phyloP scores from a whole-genome alignment of 2,329 filamentous ascomycete species.

The Penicillium psychrosexuale region DNA sequence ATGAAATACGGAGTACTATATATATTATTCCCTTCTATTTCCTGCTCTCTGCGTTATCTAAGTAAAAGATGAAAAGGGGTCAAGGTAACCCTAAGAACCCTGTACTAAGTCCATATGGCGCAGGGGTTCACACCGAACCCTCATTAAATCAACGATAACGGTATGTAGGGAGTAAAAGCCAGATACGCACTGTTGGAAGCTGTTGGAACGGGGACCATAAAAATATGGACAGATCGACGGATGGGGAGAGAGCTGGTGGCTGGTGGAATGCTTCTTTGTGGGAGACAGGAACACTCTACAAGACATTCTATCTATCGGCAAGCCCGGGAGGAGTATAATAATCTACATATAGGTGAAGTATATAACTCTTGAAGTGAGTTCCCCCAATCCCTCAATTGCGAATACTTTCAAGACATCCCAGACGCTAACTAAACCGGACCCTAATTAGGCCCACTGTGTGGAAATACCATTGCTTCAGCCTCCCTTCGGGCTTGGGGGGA shows the following conservation, averaged over 20 bases:
- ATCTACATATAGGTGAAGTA: not conserved
- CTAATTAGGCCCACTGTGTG: slow-evolving; percentile 12
- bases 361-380: not conserved
- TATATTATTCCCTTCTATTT: not conserved
- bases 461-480: slow-evolving; percentile 11
- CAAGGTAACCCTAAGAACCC: not conserved
- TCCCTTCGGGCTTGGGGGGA: slow-evolving; percentile 5
- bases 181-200: no score
- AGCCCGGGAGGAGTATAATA: not conserved
- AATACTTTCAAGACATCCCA: not conserved
- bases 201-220: no score
- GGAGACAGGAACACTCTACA: not conserved
- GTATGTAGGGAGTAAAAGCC: no score
- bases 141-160: not conserved
- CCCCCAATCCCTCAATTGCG: not conserved
- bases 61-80: not conserved
- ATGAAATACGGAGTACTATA: not conserved
- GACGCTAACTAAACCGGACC: slow-evolving; percentile 9
- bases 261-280: not conserved
- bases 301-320: not conserved
- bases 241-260: no score
- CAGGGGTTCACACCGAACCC: not conserved
- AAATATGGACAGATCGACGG: no score
- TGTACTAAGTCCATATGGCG: not conserved
- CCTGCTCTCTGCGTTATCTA: not conserved